Percentiles rank a stretch among this genome's conserved stretches.
These are phyloP conservation scores for Fraxinus anomala DNA, from an alignment of 257 asterid species.

Conservation along the genomic window DNA sequence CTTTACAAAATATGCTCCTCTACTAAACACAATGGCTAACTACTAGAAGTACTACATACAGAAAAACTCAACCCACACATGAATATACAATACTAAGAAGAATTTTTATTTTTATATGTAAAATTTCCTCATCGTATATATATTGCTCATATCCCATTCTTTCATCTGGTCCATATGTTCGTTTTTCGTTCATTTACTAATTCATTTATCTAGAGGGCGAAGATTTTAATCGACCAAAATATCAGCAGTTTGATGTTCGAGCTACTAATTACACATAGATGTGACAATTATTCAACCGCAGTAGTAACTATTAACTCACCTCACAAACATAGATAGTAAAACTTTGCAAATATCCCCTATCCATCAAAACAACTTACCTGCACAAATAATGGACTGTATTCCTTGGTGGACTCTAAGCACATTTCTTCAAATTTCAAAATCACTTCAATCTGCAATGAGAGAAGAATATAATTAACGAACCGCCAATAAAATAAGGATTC, in stretches of 20 bases:
- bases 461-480: slow-evolving; percentile 23
- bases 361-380: slow-evolving; percentile 48
- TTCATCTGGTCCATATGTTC: background rate
- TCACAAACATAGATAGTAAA: slow-evolving; percentile 2
- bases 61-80: background rate
- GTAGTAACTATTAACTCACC: background rate
- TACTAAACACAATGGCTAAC: background rate
- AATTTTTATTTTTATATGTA: too few species aligned
- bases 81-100: background rate
- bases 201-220: background rate
- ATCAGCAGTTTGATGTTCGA: background rate
- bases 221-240: background rate
- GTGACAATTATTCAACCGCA: background rate
- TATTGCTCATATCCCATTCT: background rate
- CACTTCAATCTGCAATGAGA: slow-evolving; percentile 75
- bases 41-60: background rate
- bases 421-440: slow-evolving; percentile 89
- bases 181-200: background rate
- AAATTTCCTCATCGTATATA: too few species aligned
- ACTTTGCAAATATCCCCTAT: background rate
- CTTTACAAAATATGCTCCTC: background rate
- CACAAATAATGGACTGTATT: slow-evolving; percentile 56
- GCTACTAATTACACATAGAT: slow-evolving; percentile 5
- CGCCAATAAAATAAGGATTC: background rate
- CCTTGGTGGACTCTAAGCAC: slow-evolving; percentile 77